Percentiles rank a stretch among this genome's conserved stretches.
These are phyloP conservation scores for Phytophthora cactorum DNA, from an alignment of 352 stramenopile species.

Conservation along the genomic window DNA sequence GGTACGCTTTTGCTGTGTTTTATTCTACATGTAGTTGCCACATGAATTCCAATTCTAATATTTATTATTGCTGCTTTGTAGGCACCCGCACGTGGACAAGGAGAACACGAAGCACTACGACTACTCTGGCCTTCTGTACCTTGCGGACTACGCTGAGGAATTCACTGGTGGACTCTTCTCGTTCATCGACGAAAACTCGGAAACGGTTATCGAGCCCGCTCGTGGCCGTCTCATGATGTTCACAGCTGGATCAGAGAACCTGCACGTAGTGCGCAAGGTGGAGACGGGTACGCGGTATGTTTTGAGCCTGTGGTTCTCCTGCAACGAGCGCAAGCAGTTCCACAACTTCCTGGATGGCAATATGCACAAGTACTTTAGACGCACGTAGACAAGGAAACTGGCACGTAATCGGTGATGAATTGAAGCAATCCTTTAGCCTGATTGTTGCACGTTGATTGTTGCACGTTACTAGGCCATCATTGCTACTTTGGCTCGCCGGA, in stretches of 20 bases:
- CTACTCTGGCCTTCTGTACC: slow-evolving; percentile 92
- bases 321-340: slow-evolving; percentile 83
- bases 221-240: slow-evolving; percentile 90
- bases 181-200: slow-evolving; percentile 83
- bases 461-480: background rate
- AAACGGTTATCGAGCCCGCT: slow-evolving; percentile 78
- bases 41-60: background rate
- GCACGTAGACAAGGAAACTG: slow-evolving; percentile 35
- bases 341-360: slow-evolving; percentile 92
- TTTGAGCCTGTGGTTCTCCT: slow-evolving; percentile 95
- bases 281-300: slow-evolving; percentile 85
- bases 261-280: slow-evolving; percentile 82
- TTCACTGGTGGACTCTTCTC: slow-evolving; percentile 92
- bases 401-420: slow-evolving; percentile 10
- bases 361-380: slow-evolving; percentile 80
- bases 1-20: slow-evolving; percentile 38
- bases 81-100: slow-evolving; percentile 92
- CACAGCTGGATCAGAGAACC: slow-evolving; percentile 89
- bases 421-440: background rate
- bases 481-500: slow-evolving; percentile 7
- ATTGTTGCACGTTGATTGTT: background rate
- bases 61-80: slow-evolving; percentile 26
- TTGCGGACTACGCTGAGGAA: slow-evolving; percentile 81
- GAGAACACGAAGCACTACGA: slow-evolving; percentile 95
- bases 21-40: background rate